These are phyloP conservation scores for Arachis stenosperma DNA, from an alignment of 306 rosid species.

Conservation along the genomic window DNA sequence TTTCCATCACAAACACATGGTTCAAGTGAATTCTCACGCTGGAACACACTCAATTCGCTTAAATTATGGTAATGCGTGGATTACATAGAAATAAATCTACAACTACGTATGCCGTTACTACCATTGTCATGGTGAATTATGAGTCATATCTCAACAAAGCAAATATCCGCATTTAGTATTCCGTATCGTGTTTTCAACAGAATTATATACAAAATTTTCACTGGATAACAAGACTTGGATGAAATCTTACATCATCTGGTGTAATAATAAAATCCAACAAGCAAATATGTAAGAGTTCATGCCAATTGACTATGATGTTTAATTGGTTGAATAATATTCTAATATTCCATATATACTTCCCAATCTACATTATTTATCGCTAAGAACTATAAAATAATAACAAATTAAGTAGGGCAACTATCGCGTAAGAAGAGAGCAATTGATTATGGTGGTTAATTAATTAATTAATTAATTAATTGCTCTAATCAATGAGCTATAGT, in stretches of 20 bases:
- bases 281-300: too few species aligned
- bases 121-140: too few species aligned
- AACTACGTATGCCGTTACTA: background rate
- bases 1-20: too few species aligned
- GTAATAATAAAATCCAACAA: too few species aligned
- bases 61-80: background rate
- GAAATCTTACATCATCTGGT: background rate
- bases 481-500: slow-evolving; percentile 1
- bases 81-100: background rate
- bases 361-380: background rate
- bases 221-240: background rate
- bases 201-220: background rate
- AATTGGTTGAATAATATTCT: too few species aligned
- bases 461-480: slow-evolving; percentile 13
- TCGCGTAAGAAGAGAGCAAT: background rate
- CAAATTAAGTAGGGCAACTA: slow-evolving; percentile 1
- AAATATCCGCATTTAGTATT: too few species aligned
- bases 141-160: too few species aligned
- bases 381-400: background rate
- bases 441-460: slow-evolving; percentile 11
- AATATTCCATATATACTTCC: too few species aligned
- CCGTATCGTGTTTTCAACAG: too few species aligned
- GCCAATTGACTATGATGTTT: too few species aligned
- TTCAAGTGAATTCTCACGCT: background rate
- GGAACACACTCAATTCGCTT: background rate